These are phyloP conservation scores for Taphrina pruni DNA, from an alignment of 1,139 yeast species.

Conservation along the genomic window DNA sequence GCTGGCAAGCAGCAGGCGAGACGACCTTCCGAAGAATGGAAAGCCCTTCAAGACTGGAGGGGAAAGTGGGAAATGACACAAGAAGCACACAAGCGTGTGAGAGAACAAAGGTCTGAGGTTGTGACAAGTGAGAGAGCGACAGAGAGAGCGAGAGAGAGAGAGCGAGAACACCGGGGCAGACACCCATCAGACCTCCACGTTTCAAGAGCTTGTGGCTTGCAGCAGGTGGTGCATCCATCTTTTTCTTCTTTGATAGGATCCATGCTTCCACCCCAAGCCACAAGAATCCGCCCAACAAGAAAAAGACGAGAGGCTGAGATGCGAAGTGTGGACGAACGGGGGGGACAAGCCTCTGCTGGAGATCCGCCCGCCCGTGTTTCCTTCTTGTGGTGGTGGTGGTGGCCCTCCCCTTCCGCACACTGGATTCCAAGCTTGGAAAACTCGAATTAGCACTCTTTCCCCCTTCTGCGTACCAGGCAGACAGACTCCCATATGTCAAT, in stretches of 20 bases:
- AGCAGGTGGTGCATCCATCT: no score
- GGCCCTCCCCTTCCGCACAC: conserved; percentile 1
- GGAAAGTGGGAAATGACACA: not conserved
- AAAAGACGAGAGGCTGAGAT: not conserved
- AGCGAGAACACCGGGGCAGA: no score
- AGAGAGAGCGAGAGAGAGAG: no score
- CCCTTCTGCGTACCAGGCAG: not conserved
- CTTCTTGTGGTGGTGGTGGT: conserved; percentile 13
- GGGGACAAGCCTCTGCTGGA: conserved; percentile 3
- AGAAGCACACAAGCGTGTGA: not conserved
- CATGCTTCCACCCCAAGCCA: conserved; percentile 7
- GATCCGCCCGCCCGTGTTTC: not conserved
- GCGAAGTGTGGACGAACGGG: not conserved
- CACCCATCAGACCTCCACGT: no score
- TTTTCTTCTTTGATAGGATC: not conserved
- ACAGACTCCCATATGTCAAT: conserved; percentile 19
- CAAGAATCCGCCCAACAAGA: not conserved
- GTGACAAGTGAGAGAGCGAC: no score
- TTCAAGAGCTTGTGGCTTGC: no score
- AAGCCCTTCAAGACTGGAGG: no score
- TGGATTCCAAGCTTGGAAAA: conserved; percentile 1
- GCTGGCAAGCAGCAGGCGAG: not conserved
- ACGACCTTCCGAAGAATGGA: not conserved
- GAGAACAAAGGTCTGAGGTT: not conserved
- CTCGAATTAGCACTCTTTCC: conserved; percentile 16